A percentile compares a stretch with the other conserved stretches of the same genome.
phyloP scores from a whole-genome alignment of 202 grass and related monocot genomes.

The Saccharum hybrid region DNA sequence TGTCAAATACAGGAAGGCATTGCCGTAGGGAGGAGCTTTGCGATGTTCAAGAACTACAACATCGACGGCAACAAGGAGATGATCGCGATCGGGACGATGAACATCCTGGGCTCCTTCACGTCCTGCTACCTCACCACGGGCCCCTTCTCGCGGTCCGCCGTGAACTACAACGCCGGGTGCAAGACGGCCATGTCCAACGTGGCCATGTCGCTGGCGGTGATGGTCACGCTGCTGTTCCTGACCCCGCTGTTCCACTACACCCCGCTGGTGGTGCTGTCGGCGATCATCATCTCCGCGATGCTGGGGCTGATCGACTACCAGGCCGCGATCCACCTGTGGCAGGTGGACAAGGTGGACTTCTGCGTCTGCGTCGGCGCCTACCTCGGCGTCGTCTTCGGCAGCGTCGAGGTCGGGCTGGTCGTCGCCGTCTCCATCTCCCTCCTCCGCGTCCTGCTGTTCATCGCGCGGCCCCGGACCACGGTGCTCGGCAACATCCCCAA shows the following conservation, averaged over 20 bases:
- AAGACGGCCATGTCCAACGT: conserved; percentile 96
- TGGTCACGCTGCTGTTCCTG: conserved; percentile 81
- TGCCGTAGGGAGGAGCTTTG: conserved; percentile 83
- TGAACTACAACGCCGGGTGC: conserved; percentile 95
- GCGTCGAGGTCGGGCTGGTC: conserved; percentile 71
- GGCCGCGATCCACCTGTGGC: conserved; percentile 74
- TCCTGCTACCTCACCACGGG: conserved; percentile 96
- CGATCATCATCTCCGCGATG: conserved; percentile 90
- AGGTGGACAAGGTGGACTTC: conserved; percentile 90
- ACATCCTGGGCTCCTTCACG: conserved; percentile 76
- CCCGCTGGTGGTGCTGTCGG: conserved; percentile 81
- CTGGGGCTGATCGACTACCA: conserved; percentile 84
- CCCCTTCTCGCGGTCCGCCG: conserved; percentile 82
- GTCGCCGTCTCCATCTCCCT: conserved; percentile 66
- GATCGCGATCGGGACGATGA: conserved; percentile 88
- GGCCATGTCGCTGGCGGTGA: conserved; percentile 76
- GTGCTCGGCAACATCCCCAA: conserved; percentile 85
- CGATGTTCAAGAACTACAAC: conserved; percentile 95
- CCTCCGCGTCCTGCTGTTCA: conserved; percentile 70
- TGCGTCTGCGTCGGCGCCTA: conserved; percentile 83
- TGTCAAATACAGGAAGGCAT: conserved; percentile 74
- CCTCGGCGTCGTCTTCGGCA: conserved; percentile 88
- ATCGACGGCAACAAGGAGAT: conserved; percentile 98
- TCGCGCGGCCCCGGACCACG: conserved; percentile 76
- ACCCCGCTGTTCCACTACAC: conserved; percentile 96